Evolutionary conservation across 2,329 filamentous ascomycete species (phyloP), one percentile per base, ranked within the genome.

Genomic region (Ascochyta rabiei): DNA sequence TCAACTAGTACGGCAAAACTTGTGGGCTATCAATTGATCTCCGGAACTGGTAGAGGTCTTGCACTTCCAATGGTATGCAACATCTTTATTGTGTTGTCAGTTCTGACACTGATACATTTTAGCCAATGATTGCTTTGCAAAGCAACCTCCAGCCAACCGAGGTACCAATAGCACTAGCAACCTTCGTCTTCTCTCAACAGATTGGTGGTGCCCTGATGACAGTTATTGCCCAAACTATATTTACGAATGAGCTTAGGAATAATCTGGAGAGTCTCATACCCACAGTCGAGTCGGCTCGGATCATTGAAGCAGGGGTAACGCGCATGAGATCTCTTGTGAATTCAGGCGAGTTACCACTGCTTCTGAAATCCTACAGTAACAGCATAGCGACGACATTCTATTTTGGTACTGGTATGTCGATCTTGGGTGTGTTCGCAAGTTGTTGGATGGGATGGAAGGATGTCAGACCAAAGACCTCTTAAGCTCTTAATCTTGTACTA

Each of bases 61-160:
- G 75, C 87, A 75, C 28, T 74, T 75, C 68, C 76, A 76, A 51
- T 79, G 86, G 86, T 46, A 86, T 85, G 4, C 89, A 21, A 84
- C 84, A 62, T 81, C 89, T 43, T 81, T 30, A 13, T 56, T 5
- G 9, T 26, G 15, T 16, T 31, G 3, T 1, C 18, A 3, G 2
- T 16, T 41, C 6, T 6, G 12, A 35, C 10, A 18, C 46, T 41
- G 30, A 48, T 9, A 13, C 13, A 26, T 33, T 7, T 28, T n/a
- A 48, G 46, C 46, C 46, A 24, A 48, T 48, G 37, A 48, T 48
- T 33, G 46, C 46, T 1, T 34, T 48, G 10, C 46, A 48, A 10
- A 48, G 18, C 18, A 21, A 16, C 26, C 46, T 48, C 13, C 28
- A n/a, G 19, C 46, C 46, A 16, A 26, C 19, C 2, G 46, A 48